phyloP scores from a whole-genome alignment of 805 yeast species.

The Kockiozyma suomiensis region DNA sequence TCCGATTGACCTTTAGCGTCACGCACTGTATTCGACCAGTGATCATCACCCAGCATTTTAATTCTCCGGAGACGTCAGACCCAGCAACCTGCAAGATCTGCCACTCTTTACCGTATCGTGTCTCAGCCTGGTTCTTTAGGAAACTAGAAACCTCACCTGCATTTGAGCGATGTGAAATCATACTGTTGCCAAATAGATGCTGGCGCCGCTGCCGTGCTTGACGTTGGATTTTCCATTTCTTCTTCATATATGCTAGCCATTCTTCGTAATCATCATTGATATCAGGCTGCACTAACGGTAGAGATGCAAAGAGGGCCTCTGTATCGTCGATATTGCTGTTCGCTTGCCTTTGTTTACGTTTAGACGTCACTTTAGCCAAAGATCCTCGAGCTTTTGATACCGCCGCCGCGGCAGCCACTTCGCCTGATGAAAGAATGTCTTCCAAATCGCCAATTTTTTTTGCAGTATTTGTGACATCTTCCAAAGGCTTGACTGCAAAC shows the following conservation, averaged over 20 bases:
- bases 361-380: conserved; percentile 47
- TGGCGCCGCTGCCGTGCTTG: conserved; percentile 70
- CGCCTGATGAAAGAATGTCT: conserved; percentile 27
- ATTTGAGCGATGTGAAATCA: conserved; percentile 46
- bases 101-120: conserved; percentile 76
- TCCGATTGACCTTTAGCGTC: conserved; percentile 72
- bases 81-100: conserved; percentile 71
- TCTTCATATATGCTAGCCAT: conserved; percentile 70
- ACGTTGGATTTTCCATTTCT: conserved; percentile 84
- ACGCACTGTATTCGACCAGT: conserved; percentile 74
- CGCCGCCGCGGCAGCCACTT: conserved; percentile 18
- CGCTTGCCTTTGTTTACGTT: conserved; percentile 42
- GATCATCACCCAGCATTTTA: conserved; percentile 70
- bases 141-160: conserved; percentile 62
- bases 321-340: conserved; percentile 36
- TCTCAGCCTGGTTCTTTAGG: conserved; percentile 75
- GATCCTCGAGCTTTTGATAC: conserved; percentile 29
- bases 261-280: conserved; percentile 46
- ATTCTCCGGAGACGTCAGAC: conserved; percentile 68
- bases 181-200: conserved; percentile 73
- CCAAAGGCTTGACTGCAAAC: conserved; percentile 51
- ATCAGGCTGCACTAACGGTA: conserved; percentile 41
- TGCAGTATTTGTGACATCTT: conserved; percentile 40
- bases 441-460: conserved; percentile 36
- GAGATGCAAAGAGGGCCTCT: conserved; percentile 52